These are phyloP conservation scores for Suillus cothurnatus DNA, from an alignment of 768 basidiomycete genomes.

Conservation along the genomic window DNA sequence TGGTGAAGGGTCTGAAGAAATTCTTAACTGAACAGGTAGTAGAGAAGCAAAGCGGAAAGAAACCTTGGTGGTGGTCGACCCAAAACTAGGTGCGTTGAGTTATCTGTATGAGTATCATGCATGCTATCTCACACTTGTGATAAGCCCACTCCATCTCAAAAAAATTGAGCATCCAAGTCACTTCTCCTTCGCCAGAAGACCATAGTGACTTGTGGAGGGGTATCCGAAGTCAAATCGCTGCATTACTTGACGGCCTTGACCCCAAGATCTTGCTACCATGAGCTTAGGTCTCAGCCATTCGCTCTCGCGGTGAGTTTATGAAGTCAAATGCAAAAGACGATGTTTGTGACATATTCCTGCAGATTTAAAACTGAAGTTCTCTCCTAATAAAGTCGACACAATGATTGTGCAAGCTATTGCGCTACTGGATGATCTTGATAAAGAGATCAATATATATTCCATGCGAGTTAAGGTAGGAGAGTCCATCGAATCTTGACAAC, in stretches of 20 bases:
- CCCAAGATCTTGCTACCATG: slow-evolving; percentile 96
- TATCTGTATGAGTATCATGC: slow-evolving; percentile 7
- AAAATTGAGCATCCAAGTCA: slow-evolving; percentile 89
- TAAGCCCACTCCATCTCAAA: slow-evolving; percentile 87
- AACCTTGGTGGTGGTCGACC: slow-evolving; percentile 81
- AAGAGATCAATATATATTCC: slow-evolving; percentile 98
- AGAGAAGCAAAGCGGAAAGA: slow-evolving; percentile 90
- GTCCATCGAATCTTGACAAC: neutral
- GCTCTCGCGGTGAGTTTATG: slow-evolving; percentile 72
- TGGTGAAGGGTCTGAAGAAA: slow-evolving; percentile 91
- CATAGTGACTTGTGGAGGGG: slow-evolving; percentile 91
- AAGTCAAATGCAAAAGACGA: slow-evolving; percentile 3
- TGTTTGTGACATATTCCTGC: slow-evolving; percentile 11
- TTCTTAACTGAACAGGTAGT: slow-evolving; percentile 87
- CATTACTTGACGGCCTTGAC: slow-evolving; percentile 87
- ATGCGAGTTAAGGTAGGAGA: slow-evolving; percentile 93
- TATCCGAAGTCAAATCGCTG: slow-evolving; percentile 85
- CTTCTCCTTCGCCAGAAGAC: slow-evolving; percentile 54
- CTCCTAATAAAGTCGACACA: slow-evolving; percentile 98
- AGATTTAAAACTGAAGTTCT: slow-evolving; percentile 99
- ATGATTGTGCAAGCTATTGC: slow-evolving; percentile 99
- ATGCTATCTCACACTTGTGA: slow-evolving; percentile 12
- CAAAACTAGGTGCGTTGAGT: slow-evolving; percentile 74
- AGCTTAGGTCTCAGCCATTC: slow-evolving; percentile 97
- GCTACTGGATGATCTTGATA: slow-evolving; percentile 96